A percentile compares a stretch with the other conserved stretches of the same genome.
Evolutionary conservation across 2,329 filamentous ascomycete genomes (phyloP).

Genomic region (Alternaria sp.): DNA sequence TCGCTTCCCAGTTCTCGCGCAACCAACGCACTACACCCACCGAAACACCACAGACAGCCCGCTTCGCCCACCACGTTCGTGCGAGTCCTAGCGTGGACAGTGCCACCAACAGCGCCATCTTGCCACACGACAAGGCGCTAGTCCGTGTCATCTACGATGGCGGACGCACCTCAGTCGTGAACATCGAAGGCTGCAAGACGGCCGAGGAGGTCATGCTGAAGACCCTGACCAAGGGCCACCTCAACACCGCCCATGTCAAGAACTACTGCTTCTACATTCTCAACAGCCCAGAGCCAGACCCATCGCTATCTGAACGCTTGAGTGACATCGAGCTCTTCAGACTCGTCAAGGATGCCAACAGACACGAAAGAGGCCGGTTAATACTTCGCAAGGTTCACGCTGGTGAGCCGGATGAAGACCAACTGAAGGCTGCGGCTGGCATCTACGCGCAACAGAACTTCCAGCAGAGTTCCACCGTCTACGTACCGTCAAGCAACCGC

Average conservation of each 20-base stretch:
- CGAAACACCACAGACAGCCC: slow-evolving; percentile 66
- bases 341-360: slow-evolving; percentile 84
- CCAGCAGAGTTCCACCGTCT: slow-evolving; percentile 69
- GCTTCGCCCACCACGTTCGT: slow-evolving; percentile 73
- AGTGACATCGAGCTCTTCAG: slow-evolving; percentile 88
- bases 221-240: slow-evolving; percentile 83
- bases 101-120: slow-evolving; percentile 74
- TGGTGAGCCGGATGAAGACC: slow-evolving; percentile 84
- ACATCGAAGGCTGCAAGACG: slow-evolving; percentile 88
- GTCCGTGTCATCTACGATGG: slow-evolving; percentile 93
- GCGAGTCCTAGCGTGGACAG: slow-evolving; percentile 86
- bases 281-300: slow-evolving; percentile 82
- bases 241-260: slow-evolving; percentile 88
- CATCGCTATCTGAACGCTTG: slow-evolving; percentile 79
- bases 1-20: slow-evolving; percentile 54
- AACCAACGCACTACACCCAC: slow-evolving; percentile 60
- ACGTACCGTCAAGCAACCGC: slow-evolving; percentile 70
- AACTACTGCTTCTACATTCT: slow-evolving; percentile 98
- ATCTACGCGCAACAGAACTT: slow-evolving; percentile 85
- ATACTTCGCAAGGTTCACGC: slow-evolving; percentile 93
- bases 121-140: slow-evolving; percentile 85
- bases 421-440: slow-evolving; percentile 84
- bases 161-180: slow-evolving; percentile 90
- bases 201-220: slow-evolving; percentile 92
- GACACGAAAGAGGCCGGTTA: slow-evolving; percentile 86